Conservation (phyloP, 768 basidiomycete species). For the Royoungia palumana region DNA sequence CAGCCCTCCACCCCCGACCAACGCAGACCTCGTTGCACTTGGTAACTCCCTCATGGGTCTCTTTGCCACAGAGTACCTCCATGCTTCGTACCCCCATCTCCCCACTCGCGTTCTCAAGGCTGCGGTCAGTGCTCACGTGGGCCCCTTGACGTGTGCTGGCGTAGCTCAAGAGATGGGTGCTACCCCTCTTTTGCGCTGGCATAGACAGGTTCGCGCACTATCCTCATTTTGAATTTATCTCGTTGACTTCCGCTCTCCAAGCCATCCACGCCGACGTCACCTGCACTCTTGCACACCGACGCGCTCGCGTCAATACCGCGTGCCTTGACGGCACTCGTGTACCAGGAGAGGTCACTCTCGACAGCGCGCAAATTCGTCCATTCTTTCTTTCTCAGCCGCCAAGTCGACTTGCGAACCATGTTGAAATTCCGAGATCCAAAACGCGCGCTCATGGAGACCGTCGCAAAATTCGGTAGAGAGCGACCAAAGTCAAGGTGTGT, state of each 20-base stretch:
- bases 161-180: conserved; percentile 88
- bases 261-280: conserved; percentile 46
- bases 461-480: conserved; percentile 64
- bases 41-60: conserved; percentile 90
- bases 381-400: conserved; percentile 81
- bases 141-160: conserved; percentile 74
- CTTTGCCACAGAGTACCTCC: conserved; percentile 81
- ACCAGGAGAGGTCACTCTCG: conserved; percentile 79
- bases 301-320: conserved; percentile 87
- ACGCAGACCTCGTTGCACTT: conserved; percentile 68
- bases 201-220: conserved; percentile 53
- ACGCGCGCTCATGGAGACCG: conserved; percentile 68
- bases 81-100: conserved; percentile 80
- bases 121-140: conserved; percentile 89
- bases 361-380: conserved; percentile 89
- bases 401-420: conserved; percentile 75
- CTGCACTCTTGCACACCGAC: conserved; percentile 70
- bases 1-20: conserved; percentile 55
- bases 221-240: background rate
- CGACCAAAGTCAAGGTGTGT: conserved; percentile 64
- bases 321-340: conserved; percentile 83
- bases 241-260: conserved; percentile 22
- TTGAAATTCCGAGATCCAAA: conserved; percentile 84
- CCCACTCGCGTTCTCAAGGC: conserved; percentile 91
- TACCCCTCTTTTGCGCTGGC: conserved; percentile 75